Percentiles rank a stretch among this genome's conserved stretches.
Conservation (phyloP, 306 rosid genomes). For the Carpinus viminea region DNA sequence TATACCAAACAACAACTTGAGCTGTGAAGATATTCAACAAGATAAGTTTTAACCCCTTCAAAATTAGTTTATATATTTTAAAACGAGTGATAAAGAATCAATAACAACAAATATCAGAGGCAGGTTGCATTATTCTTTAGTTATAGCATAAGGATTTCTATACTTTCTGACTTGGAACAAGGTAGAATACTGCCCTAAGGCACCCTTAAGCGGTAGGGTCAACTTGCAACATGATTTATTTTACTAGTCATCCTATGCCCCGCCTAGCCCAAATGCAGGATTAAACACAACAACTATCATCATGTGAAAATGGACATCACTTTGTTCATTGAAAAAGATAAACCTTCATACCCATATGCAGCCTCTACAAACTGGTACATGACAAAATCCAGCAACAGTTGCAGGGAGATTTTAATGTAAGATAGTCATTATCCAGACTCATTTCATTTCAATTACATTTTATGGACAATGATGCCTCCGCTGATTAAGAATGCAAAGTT, state of each 20-base stretch:
- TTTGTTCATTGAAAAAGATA: neutral
- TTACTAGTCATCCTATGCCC: slow-evolving; percentile 3
- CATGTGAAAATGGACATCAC: neutral
- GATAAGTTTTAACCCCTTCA: neutral
- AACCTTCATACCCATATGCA: slow-evolving; percentile 10
- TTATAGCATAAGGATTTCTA: neutral
- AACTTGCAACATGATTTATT: neutral
- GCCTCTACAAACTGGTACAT: slow-evolving; percentile 7
- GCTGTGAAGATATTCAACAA: neutral
- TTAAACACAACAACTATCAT: neutral
- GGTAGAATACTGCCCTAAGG: neutral
- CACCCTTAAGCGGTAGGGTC: neutral
- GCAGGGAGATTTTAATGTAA: neutral
- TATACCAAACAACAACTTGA: neutral
- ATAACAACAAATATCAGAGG: neutral
- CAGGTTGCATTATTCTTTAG: neutral
- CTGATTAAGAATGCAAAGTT: slow-evolving; percentile 8
- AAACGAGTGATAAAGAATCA: neutral
- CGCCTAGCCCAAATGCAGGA: neutral
- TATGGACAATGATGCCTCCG: neutral
- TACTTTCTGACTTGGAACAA: neutral
- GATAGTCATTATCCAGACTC: slow-evolving; percentile 1
- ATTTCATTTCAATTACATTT: neutral
- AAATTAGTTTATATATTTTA: neutral
- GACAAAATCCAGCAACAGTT: slow-evolving; percentile 21